Conservation (phyloP, 2,329 filamentous ascomycete genomes). For the Fusarium goolgardi region DNA sequence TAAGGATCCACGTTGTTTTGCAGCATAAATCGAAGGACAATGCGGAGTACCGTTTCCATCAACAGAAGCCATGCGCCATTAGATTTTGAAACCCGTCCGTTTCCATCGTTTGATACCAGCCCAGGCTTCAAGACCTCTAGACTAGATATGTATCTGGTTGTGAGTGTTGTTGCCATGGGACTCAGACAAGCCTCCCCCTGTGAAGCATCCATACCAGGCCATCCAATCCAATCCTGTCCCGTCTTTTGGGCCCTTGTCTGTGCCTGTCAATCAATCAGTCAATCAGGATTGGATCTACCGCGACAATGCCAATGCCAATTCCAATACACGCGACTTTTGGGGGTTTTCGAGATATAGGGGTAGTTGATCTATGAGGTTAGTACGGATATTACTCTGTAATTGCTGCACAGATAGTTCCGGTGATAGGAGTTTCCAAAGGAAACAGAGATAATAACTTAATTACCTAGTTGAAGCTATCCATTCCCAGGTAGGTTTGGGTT, state of each 20-base stretch:
- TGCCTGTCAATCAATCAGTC: constrained; percentile 13
- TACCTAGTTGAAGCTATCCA: neutral
- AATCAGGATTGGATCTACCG: constrained; percentile 33
- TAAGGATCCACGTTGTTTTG: neutral
- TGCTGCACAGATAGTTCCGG: constrained; percentile 12
- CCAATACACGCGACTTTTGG: constrained; percentile 26
- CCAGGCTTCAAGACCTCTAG: neutral
- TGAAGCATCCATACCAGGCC: neutral
- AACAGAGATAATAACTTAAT: neutral
- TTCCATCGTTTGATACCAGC: constrained; percentile 7
- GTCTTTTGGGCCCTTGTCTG: constrained; percentile 3
- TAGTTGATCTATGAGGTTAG: neutral
- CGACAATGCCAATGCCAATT: constrained; percentile 11
- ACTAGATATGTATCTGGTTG: neutral
- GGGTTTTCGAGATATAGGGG: constrained; percentile 14
- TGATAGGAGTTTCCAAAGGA: neutral
- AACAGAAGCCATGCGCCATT: constrained; percentile 5
- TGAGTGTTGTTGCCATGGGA: constrained; percentile 10
- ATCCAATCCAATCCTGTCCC: constrained; percentile 29
- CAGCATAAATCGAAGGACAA: neutral
- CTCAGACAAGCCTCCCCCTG: constrained; percentile 15
- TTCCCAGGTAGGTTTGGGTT: constrained; percentile 12
- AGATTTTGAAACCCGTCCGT: neutral
- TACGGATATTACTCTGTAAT: constrained; percentile 8
- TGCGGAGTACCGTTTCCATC: constrained; percentile 13